A percentile compares a stretch with the other conserved stretches of the same genome.
These are phyloP conservation scores for Aspergillus terreus DNA, from an alignment of 2,329 filamentous ascomycete genomes.

Conservation along the genomic window DNA sequence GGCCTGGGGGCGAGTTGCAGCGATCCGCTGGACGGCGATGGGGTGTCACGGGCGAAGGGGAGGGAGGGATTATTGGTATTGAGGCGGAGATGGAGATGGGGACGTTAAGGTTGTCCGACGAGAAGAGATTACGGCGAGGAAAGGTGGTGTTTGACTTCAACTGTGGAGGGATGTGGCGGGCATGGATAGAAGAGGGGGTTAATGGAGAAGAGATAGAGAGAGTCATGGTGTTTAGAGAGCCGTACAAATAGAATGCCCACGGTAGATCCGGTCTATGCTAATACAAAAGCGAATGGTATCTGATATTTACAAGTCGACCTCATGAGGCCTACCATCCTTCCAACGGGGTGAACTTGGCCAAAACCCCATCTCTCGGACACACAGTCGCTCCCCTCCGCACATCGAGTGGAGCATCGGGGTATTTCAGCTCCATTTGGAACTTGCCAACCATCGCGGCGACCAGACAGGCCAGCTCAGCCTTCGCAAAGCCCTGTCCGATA, in stretches of 20 bases:
- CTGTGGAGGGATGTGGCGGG: constrained; percentile 82
- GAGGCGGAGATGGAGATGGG: constrained; percentile 52
- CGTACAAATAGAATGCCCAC: constrained; percentile 23
- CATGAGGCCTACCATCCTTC: constrained; percentile 24
- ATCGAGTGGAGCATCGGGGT: constrained; percentile 57
- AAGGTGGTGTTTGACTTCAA: constrained; percentile 75
- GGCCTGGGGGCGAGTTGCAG: constrained; percentile 69
- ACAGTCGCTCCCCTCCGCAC: constrained; percentile 70
- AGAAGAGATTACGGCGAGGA: constrained; percentile 32
- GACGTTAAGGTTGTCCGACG: constrained; percentile 32
- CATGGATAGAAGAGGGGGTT: constrained; percentile 54
- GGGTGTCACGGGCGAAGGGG: constrained; percentile 70
- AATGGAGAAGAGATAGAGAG: constrained; percentile 31
- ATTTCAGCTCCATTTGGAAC: constrained; percentile 65
- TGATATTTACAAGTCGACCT: too few relatives aligned
- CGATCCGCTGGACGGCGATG: constrained; percentile 70
- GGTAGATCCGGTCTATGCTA: background rate
- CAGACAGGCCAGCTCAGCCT: constrained; percentile 79
- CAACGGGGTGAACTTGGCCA: constrained; percentile 57
- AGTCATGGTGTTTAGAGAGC: constrained; percentile 44
- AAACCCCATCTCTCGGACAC: constrained; percentile 68
- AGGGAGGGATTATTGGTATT: constrained; percentile 79
- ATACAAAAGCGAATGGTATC: background rate
- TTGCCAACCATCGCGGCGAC: constrained; percentile 72
- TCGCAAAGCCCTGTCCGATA: constrained; percentile 78